phyloP scores from a whole-genome alignment of 257 asterid species.

The Rehmannia glutinosa region DNA sequence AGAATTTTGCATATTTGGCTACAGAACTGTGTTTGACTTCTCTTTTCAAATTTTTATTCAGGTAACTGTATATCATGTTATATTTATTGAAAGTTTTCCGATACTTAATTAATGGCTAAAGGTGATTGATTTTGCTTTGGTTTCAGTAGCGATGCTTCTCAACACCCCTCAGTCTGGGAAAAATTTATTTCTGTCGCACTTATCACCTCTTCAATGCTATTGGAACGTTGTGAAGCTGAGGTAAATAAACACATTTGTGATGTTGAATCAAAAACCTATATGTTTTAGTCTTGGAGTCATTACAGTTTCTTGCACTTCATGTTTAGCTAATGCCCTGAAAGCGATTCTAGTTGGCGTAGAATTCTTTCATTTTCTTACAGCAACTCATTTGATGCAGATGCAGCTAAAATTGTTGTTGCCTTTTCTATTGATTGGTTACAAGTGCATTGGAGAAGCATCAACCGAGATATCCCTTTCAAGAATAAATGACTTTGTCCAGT shows the following conservation, averaged over 20 bases:
- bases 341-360: slow-evolving; percentile 4
- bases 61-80: slow-evolving; percentile 39
- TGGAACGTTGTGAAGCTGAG: slow-evolving; percentile 59
- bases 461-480: slow-evolving; percentile 56
- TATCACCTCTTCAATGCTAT: slow-evolving; percentile 44
- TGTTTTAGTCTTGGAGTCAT: neutral
- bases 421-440: slow-evolving; percentile 72
- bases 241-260: slow-evolving; percentile 33
- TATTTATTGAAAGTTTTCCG: neutral
- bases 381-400: slow-evolving; percentile 50
- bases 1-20: slow-evolving; percentile 53
- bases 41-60: slow-evolving; percentile 52
- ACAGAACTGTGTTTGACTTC: slow-evolving; percentile 74
- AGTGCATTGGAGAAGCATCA: slow-evolving; percentile 74
- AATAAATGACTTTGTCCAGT: slow-evolving; percentile 53
- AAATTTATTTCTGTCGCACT: slow-evolving; percentile 38
- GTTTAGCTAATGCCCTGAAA: neutral
- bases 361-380: slow-evolving; percentile 18
- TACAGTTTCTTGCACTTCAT: neutral
- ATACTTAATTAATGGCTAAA: slow-evolving; percentile 16
- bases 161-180: slow-evolving; percentile 48
- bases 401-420: slow-evolving; percentile 60
- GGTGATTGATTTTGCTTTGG: slow-evolving; percentile 19
- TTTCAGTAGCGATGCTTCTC: slow-evolving; percentile 48
- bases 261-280: slow-evolving; percentile 2